phyloP scores from a whole-genome alignment of 257 asterid species.

The Nicotiana knightiana region DNA sequence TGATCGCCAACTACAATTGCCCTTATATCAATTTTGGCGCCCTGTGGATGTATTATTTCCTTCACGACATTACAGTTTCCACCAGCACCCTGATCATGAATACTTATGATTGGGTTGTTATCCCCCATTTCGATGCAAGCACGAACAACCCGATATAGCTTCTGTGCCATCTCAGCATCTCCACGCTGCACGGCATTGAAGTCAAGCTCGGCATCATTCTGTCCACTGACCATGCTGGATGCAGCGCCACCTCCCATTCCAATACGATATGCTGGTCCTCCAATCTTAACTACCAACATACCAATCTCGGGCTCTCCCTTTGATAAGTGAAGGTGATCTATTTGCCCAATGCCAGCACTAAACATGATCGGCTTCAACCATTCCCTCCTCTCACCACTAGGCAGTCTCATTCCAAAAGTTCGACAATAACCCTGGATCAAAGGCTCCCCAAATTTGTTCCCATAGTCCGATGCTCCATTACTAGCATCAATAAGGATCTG shows the following conservation, averaged over 20 bases:
- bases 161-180: slow-evolving; percentile 96
- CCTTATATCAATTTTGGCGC: slow-evolving; percentile 85
- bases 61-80: slow-evolving; percentile 75
- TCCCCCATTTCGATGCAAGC: slow-evolving; percentile 92
- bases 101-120: slow-evolving; percentile 77
- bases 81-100: slow-evolving; percentile 93
- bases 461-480: slow-evolving; percentile 96
- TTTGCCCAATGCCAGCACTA: slow-evolving; percentile 92
- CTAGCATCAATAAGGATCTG: slow-evolving; percentile 85
- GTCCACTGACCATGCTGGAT: slow-evolving; percentile 99
- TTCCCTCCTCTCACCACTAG: slow-evolving; percentile 81
- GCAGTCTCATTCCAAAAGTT: slow-evolving; percentile 90
- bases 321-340: slow-evolving; percentile 65
- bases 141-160: slow-evolving; percentile 82
- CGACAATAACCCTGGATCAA: slow-evolving; percentile 90
- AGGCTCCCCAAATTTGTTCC: slow-evolving; percentile 94
- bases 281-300: slow-evolving; percentile 92
- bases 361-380: slow-evolving; percentile 99
- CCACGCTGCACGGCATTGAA: slow-evolving; percentile 85
- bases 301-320: slow-evolving; percentile 92
- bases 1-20: slow-evolving; percentile 85
- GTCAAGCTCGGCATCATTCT: slow-evolving; percentile 85
- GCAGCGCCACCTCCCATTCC: slow-evolving; percentile 99
- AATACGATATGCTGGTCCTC: slow-evolving; percentile 94
- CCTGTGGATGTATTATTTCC: slow-evolving; percentile 73